Evolutionary conservation across 73 alveolate species (phyloP).

Genomic region (Durusdinium trenchii): DNA sequence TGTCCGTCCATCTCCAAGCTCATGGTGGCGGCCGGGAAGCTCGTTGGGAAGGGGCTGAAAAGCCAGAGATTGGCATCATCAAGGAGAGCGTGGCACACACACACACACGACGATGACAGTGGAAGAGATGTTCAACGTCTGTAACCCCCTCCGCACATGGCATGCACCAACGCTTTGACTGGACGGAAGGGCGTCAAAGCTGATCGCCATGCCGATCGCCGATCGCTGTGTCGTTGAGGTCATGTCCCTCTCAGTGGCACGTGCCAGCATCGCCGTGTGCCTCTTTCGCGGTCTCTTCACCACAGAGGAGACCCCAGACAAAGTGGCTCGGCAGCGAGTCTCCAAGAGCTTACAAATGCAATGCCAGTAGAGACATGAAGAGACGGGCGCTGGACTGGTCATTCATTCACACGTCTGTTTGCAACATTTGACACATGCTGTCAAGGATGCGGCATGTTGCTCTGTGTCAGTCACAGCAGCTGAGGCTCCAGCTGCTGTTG

Average conservation of each 20-base stretch:
- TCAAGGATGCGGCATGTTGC: too few relatives aligned
- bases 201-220: neutral
- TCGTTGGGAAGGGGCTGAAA: neutral
- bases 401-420: neutral
- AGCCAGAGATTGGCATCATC: neutral
- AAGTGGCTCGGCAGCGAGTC: neutral
- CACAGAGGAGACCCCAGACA: neutral
- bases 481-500: slow-evolving; percentile 60
- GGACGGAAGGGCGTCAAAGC: too few relatives aligned
- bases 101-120: too few relatives aligned
- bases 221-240: neutral
- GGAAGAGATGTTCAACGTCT: too few relatives aligned
- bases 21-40: slow-evolving; percentile 57
- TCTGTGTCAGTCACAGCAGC: too few relatives aligned
- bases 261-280: slow-evolving; percentile 55
- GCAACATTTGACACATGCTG: neutral
- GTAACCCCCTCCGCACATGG: too few relatives aligned
- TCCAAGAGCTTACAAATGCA: neutral
- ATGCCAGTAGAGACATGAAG: neutral
- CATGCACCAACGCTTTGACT: too few relatives aligned
- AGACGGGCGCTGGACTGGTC: neutral
- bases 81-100: too few relatives aligned
- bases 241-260: slow-evolving; percentile 43
- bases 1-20: slow-evolving; percentile 74
- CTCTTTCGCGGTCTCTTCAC: slow-evolving; percentile 44